Evolutionary conservation across 768 basidiomycete species (phyloP).

Genomic region (Termitomyces sp.): DNA sequence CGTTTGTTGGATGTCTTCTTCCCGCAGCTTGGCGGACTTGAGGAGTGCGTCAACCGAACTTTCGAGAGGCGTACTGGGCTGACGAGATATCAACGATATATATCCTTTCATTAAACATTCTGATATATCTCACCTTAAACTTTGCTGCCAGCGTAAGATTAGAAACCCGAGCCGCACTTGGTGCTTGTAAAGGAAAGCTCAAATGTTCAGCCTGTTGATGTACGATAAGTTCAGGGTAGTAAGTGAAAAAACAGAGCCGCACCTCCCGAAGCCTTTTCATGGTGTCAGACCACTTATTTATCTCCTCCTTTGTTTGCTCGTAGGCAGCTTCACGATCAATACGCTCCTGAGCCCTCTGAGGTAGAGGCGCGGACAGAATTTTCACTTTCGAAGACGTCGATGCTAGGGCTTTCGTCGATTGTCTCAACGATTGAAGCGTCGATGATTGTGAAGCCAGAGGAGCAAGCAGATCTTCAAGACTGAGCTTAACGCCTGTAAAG

Average conservation of each 20-base stretch:
- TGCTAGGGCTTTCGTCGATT: constrained; percentile 60
- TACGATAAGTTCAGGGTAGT: neutral
- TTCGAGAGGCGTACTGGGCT: constrained; percentile 87
- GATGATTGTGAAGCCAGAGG: constrained; percentile 61
- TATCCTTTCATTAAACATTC: neutral
- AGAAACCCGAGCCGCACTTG: constrained; percentile 49
- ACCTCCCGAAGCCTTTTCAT: constrained; percentile 93
- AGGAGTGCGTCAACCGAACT: constrained; percentile 78
- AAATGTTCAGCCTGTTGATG: constrained; percentile 70
- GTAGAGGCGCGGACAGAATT: constrained; percentile 77
- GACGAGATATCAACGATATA: neutral
- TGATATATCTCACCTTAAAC: constrained; percentile 59
- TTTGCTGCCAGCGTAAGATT: constrained; percentile 75
- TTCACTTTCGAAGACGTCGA: constrained; percentile 48
- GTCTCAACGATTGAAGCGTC: constrained; percentile 60
- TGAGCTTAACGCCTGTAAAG: constrained; percentile 48
- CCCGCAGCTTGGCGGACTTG: constrained; percentile 74
- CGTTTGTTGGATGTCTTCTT: constrained; percentile 70
- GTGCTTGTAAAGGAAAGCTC: constrained; percentile 78
- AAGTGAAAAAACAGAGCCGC: constrained; percentile 7
- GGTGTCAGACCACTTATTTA: constrained; percentile 89
- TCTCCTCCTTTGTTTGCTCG: constrained; percentile 87
- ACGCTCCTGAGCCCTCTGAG: constrained; percentile 81
- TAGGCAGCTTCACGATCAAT: constrained; percentile 93
- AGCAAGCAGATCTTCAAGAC: constrained; percentile 70